Conservation (phyloP, 1,139 yeast species). For the Candida neerlandica region DNA sequence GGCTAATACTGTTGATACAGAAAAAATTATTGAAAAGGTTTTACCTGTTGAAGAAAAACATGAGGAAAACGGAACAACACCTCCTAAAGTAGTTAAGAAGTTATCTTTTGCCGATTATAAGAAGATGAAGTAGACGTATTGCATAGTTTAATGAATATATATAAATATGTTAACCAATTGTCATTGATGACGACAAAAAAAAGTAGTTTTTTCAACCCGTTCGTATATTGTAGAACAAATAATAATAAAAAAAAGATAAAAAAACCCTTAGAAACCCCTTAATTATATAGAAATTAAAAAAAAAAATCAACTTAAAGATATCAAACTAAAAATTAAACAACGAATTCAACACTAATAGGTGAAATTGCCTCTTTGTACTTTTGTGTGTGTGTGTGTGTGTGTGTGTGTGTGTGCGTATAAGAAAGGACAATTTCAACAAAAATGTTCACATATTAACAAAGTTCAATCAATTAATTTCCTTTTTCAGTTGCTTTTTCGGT, state of each 20-base stretch:
- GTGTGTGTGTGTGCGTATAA: conserved; percentile 9
- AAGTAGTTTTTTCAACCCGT: background rate
- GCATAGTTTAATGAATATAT: background rate
- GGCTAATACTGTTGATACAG: conserved; percentile 10
- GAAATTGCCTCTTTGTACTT: background rate
- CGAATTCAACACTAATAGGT: background rate
- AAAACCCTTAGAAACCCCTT: conserved; percentile 6
- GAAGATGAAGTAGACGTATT: conserved; percentile 55
- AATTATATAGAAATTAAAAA: conserved; percentile 7
- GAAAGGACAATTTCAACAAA: background rate
- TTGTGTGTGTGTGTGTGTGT: conserved; percentile 8
- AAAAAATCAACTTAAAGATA: background rate
- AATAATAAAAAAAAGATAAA: conserved; percentile 2
- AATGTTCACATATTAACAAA: background rate
- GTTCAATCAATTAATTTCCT: background rate
- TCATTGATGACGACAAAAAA: background rate
- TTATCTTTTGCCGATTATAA: conserved; percentile 83
- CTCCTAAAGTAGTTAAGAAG: conserved; percentile 55
- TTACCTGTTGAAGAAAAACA: conserved; percentile 8
- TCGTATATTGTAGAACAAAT: background rate
- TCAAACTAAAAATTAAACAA: background rate
- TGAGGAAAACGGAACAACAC: conserved; percentile 19
- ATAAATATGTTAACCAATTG: background rate
- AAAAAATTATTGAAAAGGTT: conserved; percentile 3
- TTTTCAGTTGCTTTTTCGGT: conserved; percentile 5